Base-by-base conservation (phyloP, 1,284 basidiomycete genomes). In the Boletus semigastroideus region DNA sequence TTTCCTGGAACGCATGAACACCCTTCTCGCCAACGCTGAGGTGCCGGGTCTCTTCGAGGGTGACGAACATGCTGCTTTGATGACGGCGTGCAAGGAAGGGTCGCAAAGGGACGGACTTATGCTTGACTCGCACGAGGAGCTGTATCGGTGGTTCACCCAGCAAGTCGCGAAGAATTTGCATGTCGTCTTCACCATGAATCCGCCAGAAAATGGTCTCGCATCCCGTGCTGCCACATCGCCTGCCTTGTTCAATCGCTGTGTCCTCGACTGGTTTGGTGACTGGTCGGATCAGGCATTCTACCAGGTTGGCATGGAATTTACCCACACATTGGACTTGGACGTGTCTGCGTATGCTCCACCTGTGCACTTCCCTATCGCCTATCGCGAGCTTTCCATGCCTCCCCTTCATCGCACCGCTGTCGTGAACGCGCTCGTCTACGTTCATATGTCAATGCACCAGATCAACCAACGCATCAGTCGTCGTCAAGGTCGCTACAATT, bases 111-210 rank as follows among this genome's bases (percentile, higher is more conserved):
- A 99, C 58, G 97, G 97, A 3, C 77, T 98, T 31, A 98, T 99
- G 93, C 78, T 99, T 14, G 95, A 99, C 73, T 96, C 94, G 16
- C 94, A 92, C 53, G 98, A 99, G 64, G 95, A 98, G 68, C 78
- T 98, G 2, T 97, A 98, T 70, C 84, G 88, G 41, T 98, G 95
- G 95, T 98, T 98, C 72, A 97, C 94, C 2, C 87, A 92, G 59
- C 95, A 98, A 72, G 94, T 98, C 22, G 94, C 94, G 5, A 91
- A 93, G 71, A 98, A 98, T 67, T 77, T 98, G 2, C 95, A 98
- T 61, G 95, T 98, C 31, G 94, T 98, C 6, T 97, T 98, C 72
- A 98, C 97, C 4, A 99, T 99, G 97, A 99, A 99, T 64, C 97
- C 97, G 28, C 96, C 97, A 0, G 90, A 94, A 64, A 94, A 95